Conservation (phyloP, 2,329 filamentous ascomycete species). For the Verticillium nonalfalfae region DNA sequence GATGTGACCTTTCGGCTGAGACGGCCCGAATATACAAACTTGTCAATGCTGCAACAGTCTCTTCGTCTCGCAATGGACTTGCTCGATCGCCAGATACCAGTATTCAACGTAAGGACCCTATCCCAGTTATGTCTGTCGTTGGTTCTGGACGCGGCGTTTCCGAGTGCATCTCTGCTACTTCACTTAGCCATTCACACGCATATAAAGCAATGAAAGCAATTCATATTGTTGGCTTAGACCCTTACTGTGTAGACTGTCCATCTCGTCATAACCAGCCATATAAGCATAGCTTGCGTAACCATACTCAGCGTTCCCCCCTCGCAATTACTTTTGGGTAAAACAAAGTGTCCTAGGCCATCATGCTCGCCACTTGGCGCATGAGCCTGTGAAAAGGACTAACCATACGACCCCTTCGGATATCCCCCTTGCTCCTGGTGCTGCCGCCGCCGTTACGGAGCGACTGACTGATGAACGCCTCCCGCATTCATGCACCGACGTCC, state of each 20-base stretch:
- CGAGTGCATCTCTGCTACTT: too few species aligned
- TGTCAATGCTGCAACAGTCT: too few species aligned
- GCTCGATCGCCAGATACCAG: too few species aligned
- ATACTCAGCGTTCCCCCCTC: neutral
- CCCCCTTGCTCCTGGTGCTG: neutral
- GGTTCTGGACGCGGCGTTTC: too few species aligned
- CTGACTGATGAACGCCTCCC: neutral
- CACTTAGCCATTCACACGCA: too few species aligned
- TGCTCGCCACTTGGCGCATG: neutral
- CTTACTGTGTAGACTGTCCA: neutral
- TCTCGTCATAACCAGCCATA: neutral
- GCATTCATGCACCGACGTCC: neutral
- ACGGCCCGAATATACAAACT: too few species aligned
- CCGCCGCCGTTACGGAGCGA: neutral
- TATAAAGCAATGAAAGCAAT: too few species aligned
- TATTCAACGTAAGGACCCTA: too few species aligned
- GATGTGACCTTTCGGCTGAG: neutral
- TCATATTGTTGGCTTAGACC: neutral
- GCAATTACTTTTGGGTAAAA: neutral
- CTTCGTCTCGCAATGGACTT: too few species aligned
- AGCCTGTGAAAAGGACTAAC: neutral
- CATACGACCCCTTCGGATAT: neutral
- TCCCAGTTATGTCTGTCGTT: too few species aligned
- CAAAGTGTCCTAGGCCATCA: neutral
- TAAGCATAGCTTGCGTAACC: neutral